These are phyloP conservation scores for Trypanosoma mega DNA, from an alignment of 208 protist species.

Conservation along the genomic window DNA sequence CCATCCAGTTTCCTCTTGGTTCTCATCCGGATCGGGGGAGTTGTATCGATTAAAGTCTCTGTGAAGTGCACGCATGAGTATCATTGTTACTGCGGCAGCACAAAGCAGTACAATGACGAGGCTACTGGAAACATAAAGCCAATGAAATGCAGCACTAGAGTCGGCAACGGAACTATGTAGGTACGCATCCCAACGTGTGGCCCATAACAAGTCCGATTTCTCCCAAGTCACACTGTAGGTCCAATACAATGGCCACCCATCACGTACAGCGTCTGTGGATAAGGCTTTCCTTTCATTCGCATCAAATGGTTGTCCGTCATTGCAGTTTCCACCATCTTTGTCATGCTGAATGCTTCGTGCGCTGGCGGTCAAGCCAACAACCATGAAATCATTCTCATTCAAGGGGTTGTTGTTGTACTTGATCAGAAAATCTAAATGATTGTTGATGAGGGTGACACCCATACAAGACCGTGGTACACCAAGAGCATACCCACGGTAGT, in stretches of 20 bases:
- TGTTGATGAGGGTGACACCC: conserved; percentile 58
- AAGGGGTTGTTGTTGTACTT: conserved; percentile 52
- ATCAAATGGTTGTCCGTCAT: neutral
- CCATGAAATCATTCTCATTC: conserved; percentile 44
- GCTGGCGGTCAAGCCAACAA: conserved; percentile 64
- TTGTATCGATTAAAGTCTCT: conserved; percentile 96
- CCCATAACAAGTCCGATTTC: conserved; percentile 86
- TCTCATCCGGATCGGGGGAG: conserved; percentile 45
- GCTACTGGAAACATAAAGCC: conserved; percentile 96
- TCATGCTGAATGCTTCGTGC: conserved; percentile 44
- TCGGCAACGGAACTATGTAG: conserved; percentile 79
- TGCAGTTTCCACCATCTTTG: conserved; percentile 22
- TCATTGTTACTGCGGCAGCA: conserved; percentile 84
- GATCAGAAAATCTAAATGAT: conserved; percentile 78
- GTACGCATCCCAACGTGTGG: conserved; percentile 97
- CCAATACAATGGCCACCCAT: conserved; percentile 46
- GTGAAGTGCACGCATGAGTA: conserved; percentile 95
- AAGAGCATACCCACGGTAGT: conserved; percentile 72
- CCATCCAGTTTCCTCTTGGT: conserved; percentile 92
- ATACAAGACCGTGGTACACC: conserved; percentile 49
- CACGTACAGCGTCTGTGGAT: conserved; percentile 31
- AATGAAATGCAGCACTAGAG: conserved; percentile 78
- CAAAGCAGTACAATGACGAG: conserved; percentile 94
- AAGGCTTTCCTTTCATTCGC: conserved; percentile 6
- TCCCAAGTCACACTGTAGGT: conserved; percentile 88